These are phyloP conservation scores for Fusarium penzigii DNA, from an alignment of 2,329 filamentous ascomycete species.

Conservation along the genomic window DNA sequence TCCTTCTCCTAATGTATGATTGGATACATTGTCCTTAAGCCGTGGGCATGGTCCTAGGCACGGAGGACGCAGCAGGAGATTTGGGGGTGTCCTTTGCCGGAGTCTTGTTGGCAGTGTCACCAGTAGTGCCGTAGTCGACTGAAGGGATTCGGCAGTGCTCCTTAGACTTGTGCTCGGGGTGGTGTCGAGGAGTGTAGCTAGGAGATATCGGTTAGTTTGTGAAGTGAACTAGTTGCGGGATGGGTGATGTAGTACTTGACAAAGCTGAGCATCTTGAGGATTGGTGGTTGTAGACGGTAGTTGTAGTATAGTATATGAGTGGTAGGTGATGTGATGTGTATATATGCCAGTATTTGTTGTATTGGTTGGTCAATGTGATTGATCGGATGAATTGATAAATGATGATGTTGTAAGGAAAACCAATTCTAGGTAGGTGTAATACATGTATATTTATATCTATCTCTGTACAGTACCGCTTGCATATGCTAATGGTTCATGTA, in stretches of 20 bases:
- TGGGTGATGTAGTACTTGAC: slow-evolving; percentile 15
- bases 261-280: slow-evolving; percentile 21
- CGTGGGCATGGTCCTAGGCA: slow-evolving; percentile 6
- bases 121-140: slow-evolving; percentile 13
- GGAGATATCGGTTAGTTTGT: slow-evolving; percentile 1
- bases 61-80: slow-evolving; percentile 11
- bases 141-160: slow-evolving; percentile 22
- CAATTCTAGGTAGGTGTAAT: too few species aligned
- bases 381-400: too few species aligned
- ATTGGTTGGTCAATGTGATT: too few species aligned
- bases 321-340: neutral
- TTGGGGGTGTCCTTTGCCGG: slow-evolving; percentile 10
- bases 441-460: too few species aligned
- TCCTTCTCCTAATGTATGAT: neutral
- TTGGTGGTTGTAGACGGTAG: too few species aligned
- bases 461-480: neutral
- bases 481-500: neutral
- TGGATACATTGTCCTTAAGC: neutral
- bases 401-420: too few species aligned
- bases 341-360: neutral
- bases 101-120: slow-evolving; percentile 11
- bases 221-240: neutral
- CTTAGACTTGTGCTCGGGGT: slow-evolving; percentile 26
- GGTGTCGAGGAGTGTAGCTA: slow-evolving; percentile 24
- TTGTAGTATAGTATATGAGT: neutral